phyloP scores from a whole-genome alignment of 257 asterid species.

The Ophiorrhiza pumila region DNA sequence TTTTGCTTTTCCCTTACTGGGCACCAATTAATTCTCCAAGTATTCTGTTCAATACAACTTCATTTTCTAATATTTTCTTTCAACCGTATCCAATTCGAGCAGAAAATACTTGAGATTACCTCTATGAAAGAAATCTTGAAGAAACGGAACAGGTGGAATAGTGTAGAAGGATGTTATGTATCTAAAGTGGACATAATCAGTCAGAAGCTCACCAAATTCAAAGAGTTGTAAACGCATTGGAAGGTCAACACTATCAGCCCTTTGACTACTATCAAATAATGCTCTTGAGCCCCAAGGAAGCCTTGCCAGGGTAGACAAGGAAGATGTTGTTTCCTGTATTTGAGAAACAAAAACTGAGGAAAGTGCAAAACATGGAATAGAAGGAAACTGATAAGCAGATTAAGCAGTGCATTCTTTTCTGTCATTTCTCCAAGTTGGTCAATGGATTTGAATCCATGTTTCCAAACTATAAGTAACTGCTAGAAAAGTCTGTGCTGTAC shows the following conservation, averaged over 20 bases:
- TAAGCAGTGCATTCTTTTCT: neutral
- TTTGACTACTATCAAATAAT: conserved; percentile 25
- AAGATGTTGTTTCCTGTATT: conserved; percentile 60
- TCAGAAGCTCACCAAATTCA: conserved; percentile 54
- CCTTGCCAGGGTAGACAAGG: conserved; percentile 60
- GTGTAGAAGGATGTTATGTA: neutral
- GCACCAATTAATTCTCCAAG: neutral
- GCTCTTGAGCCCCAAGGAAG: conserved; percentile 75
- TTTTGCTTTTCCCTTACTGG: too few relatives aligned
- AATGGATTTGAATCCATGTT: neutral
- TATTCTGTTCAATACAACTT: neutral
- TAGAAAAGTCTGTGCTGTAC: neutral
- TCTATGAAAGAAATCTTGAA: neutral
- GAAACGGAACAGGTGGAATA: neutral
- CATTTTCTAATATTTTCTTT: neutral
- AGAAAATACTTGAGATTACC: neutral
- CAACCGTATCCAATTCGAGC: neutral
- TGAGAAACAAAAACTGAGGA: conserved; percentile 1
- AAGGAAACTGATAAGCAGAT: neutral
- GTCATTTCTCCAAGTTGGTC: neutral
- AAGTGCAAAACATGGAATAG: neutral
- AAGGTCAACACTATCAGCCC: conserved; percentile 30
- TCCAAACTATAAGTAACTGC: neutral
- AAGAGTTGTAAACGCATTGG: conserved; percentile 52
- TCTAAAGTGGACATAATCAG: neutral